Percentiles rank a stretch among this genome's conserved stretches.
These are phyloP conservation scores for Candida labiduridarum DNA, from an alignment of 1,139 yeast species.

Conservation along the genomic window DNA sequence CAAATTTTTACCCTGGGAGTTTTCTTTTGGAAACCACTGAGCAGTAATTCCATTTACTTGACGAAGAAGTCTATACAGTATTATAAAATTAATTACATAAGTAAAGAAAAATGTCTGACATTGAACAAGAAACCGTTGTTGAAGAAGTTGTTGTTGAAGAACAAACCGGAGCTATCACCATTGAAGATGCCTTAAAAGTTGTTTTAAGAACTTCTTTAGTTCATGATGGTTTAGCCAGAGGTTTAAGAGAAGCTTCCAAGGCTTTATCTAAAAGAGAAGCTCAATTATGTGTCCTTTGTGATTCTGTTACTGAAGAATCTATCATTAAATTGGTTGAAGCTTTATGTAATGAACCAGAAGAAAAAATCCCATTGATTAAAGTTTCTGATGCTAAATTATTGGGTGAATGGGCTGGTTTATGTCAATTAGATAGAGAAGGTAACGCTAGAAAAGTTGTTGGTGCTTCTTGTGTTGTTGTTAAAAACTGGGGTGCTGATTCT, in stretches of 20 bases:
- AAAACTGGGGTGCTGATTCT: constrained; percentile 99
- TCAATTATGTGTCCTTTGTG: constrained; percentile 96
- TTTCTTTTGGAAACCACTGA: constrained; percentile 54
- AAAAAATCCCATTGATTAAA: constrained; percentile 97
- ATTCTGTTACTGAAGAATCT: constrained; percentile 97
- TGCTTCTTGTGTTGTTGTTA: constrained; percentile 99
- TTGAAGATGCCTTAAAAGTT: constrained; percentile 98
- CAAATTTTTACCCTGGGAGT: not conserved
- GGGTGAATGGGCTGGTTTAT: constrained; percentile 99
- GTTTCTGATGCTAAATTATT: constrained; percentile 99
- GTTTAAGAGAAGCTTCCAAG: constrained; percentile 99
- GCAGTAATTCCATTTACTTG: constrained; percentile 61
- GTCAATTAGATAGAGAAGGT: constrained; percentile 99
- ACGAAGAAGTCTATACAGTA: constrained; percentile 75
- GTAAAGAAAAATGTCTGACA: constrained; percentile 70
- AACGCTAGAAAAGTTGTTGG: constrained; percentile 99
- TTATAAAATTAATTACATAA: constrained; percentile 15
- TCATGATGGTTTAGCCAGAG: constrained; percentile 99
- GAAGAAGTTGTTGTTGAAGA: constrained; percentile 86
- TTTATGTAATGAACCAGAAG: constrained; percentile 96
- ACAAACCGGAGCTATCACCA: constrained; percentile 85
- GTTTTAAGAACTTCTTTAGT: constrained; percentile 97
- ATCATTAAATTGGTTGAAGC: constrained; percentile 99
- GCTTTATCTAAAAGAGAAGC: constrained; percentile 98
- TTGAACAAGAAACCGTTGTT: constrained; percentile 82